These are phyloP conservation scores for Backusella morwellensis DNA, from an alignment of 192 early-diverging fungal genomes.

Conservation along the genomic window DNA sequence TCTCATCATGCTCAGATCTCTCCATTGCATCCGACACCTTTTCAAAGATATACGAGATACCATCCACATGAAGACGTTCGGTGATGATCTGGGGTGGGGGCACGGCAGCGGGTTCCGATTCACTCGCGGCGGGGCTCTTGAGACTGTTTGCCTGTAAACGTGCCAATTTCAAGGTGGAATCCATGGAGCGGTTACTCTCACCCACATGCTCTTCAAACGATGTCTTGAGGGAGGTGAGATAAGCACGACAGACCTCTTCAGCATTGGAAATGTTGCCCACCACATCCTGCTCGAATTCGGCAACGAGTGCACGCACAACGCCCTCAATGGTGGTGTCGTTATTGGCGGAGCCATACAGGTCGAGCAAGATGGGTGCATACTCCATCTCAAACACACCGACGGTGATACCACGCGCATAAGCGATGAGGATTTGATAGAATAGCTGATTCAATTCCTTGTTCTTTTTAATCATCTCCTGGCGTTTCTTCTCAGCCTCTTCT, in stretches of 20 bases:
- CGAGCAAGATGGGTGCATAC: slow-evolving; percentile 26
- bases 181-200: slow-evolving; percentile 21
- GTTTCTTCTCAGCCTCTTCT: slow-evolving; percentile 6
- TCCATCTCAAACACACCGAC: slow-evolving; percentile 42
- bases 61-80: slow-evolving; percentile 40
- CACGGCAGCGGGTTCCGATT: neutral
- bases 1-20: slow-evolving; percentile 13
- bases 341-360: slow-evolving; percentile 31
- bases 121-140: neutral
- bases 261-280: slow-evolving; percentile 12
- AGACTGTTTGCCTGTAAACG: slow-evolving; percentile 23
- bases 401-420: slow-evolving; percentile 41
- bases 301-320: slow-evolving; percentile 41
- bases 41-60: slow-evolving; percentile 31
- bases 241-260: slow-evolving; percentile 33
- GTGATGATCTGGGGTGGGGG: slow-evolving; percentile 27
- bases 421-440: slow-evolving; percentile 38
- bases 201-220: slow-evolving; percentile 35
- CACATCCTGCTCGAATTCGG: slow-evolving; percentile 36
- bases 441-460: slow-evolving; percentile 21
- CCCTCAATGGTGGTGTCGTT: slow-evolving; percentile 44
- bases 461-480: slow-evolving; percentile 18
- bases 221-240: slow-evolving; percentile 33
- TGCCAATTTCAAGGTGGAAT: slow-evolving; percentile 38
- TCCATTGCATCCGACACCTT: slow-evolving; percentile 23